Evolutionary conservation across 768 basidiomycete genomes (phyloP).

Genomic region (Phaffia australis): DNA sequence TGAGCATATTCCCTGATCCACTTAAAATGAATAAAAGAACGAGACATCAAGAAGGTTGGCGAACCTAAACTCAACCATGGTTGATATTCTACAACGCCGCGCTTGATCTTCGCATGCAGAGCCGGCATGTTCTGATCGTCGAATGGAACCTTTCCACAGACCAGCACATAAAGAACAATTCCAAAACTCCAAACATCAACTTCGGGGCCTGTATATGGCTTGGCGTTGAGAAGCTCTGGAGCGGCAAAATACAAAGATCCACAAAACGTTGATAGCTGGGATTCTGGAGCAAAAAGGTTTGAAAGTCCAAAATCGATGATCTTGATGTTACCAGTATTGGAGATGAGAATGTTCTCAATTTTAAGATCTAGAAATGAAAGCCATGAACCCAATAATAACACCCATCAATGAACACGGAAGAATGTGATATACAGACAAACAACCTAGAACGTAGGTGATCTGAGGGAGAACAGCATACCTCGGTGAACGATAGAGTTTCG

Average conservation of each 20-base stretch:
- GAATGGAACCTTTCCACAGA: conserved; percentile 97
- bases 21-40: background rate
- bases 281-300: conserved; percentile 75
- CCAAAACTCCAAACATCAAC: conserved; percentile 99
- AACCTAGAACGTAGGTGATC: background rate
- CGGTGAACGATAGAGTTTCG: conserved; percentile 95
- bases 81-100: conserved; percentile 91
- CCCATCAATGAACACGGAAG: too few species aligned
- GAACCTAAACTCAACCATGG: conserved; percentile 87
- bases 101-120: conserved; percentile 96
- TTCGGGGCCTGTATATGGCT: conserved; percentile 92
- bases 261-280: conserved; percentile 86
- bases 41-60: conserved; percentile 30
- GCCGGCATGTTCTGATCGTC: conserved; percentile 99
- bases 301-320: conserved; percentile 99
- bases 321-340: conserved; percentile 97
- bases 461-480: conserved; percentile 35
- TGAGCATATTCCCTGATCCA: background rate
- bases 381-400: background rate
- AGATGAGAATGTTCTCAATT: conserved; percentile 99
- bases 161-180: conserved; percentile 91
- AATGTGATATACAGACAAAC: background rate
- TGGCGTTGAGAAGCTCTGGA: conserved; percentile 91
- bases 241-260: conserved; percentile 98
- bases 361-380: conserved; percentile 54